phyloP scores from a whole-genome alignment of 2,329 filamentous ascomycete genomes.

The Coniochaeta pulveracea region DNA sequence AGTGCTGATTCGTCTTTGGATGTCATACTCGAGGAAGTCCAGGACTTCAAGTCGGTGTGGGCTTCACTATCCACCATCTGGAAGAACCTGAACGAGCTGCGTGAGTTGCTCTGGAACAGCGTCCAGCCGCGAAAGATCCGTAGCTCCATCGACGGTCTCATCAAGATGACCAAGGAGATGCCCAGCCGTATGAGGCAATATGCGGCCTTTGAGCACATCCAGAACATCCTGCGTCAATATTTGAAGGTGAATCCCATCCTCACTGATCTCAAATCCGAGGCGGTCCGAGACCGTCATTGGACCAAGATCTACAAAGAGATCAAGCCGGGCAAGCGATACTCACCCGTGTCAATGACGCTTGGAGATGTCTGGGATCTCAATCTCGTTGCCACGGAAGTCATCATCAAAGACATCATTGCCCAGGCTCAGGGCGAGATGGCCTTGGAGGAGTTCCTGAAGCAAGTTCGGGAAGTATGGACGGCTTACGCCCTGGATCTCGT shows the following conservation, averaged over 20 bases:
- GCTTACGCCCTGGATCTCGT: constrained; percentile 91
- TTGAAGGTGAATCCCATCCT: constrained; percentile 86
- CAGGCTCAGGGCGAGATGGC: constrained; percentile 98
- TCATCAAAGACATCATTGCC: constrained; percentile 85
- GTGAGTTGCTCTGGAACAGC: constrained; percentile 88
- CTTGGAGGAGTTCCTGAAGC: constrained; percentile 90
- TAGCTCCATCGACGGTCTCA: constrained; percentile 75
- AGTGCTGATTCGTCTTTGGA: constrained; percentile 70
- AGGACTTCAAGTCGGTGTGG: constrained; percentile 99
- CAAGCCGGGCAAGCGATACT: constrained; percentile 87
- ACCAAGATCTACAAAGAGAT: constrained; percentile 94
- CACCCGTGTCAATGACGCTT: constrained; percentile 87
- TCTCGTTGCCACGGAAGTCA: constrained; percentile 70
- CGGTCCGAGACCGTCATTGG: constrained; percentile 94
- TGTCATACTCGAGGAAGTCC: constrained; percentile 87
- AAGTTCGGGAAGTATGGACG: constrained; percentile 94
- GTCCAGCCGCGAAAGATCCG: constrained; percentile 91
- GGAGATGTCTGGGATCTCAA: constrained; percentile 98
- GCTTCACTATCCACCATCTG: constrained; percentile 90
- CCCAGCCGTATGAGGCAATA: constrained; percentile 98
- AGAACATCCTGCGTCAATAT: constrained; percentile 76
- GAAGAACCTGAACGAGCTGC: constrained; percentile 88
- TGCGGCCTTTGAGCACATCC: constrained; percentile 98
- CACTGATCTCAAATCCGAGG: constrained; percentile 88
- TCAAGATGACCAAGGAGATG: constrained; percentile 99